These are phyloP conservation scores for Saturnispora zaruensis DNA, from an alignment of 805 yeast species.

Conservation along the genomic window DNA sequence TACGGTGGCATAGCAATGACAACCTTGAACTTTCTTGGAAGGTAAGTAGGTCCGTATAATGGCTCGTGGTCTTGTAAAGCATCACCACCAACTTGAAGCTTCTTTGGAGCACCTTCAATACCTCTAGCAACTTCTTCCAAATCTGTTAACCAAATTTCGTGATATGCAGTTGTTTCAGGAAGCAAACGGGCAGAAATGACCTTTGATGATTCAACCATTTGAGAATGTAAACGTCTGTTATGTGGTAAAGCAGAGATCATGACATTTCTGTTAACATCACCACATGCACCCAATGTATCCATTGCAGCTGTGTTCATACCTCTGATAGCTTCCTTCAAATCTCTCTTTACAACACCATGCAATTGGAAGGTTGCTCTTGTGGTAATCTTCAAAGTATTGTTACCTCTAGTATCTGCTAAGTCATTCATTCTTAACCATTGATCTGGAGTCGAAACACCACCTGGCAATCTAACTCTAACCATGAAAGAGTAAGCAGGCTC, in stretches of 20 bases:
- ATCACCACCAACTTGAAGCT: conserved; percentile 82
- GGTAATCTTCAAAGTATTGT: conserved; percentile 87
- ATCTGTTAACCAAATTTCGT: conserved; percentile 78
- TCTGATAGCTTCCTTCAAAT: conserved; percentile 82
- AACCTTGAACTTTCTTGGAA: conserved; percentile 93
- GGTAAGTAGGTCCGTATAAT: conserved; percentile 72
- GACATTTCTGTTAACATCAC: conserved; percentile 96
- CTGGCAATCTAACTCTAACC: conserved; percentile 94
- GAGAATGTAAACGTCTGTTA: conserved; percentile 72
- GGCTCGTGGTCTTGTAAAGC: conserved; percentile 83
- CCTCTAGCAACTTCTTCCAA: conserved; percentile 25
- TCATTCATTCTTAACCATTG: conserved; percentile 87
- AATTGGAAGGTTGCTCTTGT: conserved; percentile 96
- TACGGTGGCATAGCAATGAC: conserved; percentile 93
- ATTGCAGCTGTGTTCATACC: conserved; percentile 84
- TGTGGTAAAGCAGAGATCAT: conserved; percentile 86
- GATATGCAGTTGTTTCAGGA: conserved; percentile 91
- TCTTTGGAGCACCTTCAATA: conserved; percentile 73
- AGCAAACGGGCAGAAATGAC: conserved; percentile 71
- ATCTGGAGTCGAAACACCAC: conserved; percentile 77
- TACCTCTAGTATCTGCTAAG: conserved; percentile 74
- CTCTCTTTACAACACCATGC: conserved; percentile 87
- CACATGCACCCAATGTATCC: conserved; percentile 97
- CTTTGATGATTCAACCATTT: conserved; percentile 56
- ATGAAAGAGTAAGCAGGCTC: conserved; percentile 97